Percentiles rank a stretch among this genome's conserved stretches.
Conservation (phyloP, 192 early-diverging fungal species). For the Oehlia diaphana region DNA sequence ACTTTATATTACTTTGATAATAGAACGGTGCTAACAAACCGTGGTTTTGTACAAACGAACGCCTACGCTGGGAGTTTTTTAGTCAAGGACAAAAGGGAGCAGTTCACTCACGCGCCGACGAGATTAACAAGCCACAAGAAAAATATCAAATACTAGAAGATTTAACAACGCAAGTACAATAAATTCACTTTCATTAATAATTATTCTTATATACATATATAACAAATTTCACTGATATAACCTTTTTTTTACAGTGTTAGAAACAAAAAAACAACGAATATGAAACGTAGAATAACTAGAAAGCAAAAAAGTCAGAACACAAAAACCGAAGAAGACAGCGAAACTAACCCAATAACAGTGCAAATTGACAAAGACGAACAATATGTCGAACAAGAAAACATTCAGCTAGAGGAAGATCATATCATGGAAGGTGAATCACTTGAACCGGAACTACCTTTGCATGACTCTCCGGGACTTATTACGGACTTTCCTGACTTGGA, state of each 20-base stretch:
- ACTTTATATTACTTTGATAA: not conserved
- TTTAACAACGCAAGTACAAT: not conserved
- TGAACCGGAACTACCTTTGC: not conserved
- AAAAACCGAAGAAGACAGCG: not conserved
- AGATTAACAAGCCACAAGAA: not conserved
- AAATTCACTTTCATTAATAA: not conserved
- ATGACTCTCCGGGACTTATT: not conserved
- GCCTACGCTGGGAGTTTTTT: slow-evolving; percentile 5
- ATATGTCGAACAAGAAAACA: not conserved
- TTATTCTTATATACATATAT: no score
- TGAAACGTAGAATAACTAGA: not conserved
- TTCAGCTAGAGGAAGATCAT: not conserved
- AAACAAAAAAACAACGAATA: not conserved
- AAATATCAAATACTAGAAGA: not conserved
- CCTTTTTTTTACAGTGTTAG: not conserved
- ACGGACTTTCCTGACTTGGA: not conserved
- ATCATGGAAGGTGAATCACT: not conserved
- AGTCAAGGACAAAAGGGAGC: not conserved
- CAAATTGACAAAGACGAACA: not conserved
- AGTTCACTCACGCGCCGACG: not conserved
- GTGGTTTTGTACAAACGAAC: slow-evolving; percentile 13
- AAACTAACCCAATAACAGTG: not conserved
- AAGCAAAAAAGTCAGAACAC: not conserved
- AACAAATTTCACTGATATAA: not conserved
- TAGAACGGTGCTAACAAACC: slow-evolving; percentile 3